These are phyloP conservation scores for Colletotrichum acutatum DNA, from an alignment of 2,329 filamentous ascomycete species.

Conservation along the genomic window DNA sequence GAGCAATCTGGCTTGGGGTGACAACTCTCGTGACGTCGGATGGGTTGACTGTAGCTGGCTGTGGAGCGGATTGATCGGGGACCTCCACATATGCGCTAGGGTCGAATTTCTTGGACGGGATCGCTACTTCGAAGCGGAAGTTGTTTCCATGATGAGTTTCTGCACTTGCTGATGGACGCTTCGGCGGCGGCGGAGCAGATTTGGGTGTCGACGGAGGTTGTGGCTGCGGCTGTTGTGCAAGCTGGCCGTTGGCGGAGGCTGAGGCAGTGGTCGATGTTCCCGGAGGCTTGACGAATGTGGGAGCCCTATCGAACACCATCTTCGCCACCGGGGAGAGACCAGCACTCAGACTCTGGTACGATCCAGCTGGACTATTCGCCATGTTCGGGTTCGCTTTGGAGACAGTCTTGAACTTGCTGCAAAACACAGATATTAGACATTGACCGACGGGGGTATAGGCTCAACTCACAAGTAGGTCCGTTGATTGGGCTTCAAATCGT, in stretches of 20 bases:
- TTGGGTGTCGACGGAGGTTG: slow-evolving; percentile 37
- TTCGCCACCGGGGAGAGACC: slow-evolving; percentile 62
- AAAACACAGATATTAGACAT: slow-evolving; percentile 41
- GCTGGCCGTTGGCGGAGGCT: slow-evolving; percentile 40
- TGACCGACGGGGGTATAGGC: background rate
- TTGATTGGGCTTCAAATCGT: slow-evolving; percentile 77
- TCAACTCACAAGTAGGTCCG: slow-evolving; percentile 73
- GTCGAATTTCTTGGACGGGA: slow-evolving; percentile 58
- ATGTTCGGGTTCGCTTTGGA: slow-evolving; percentile 47
- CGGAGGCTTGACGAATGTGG: slow-evolving; percentile 52
- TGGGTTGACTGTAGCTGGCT: slow-evolving; percentile 25
- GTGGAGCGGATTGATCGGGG: slow-evolving; percentile 39
- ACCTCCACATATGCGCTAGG: slow-evolving; percentile 49
- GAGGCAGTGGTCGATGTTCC: slow-evolving; percentile 44
- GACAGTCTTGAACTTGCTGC: slow-evolving; percentile 68
- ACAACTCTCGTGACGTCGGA: slow-evolving; percentile 5
- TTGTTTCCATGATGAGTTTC: slow-evolving; percentile 49
- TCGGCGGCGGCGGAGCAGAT: slow-evolving; percentile 5
- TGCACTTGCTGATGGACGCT: slow-evolving; percentile 36
- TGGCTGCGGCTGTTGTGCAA: slow-evolving; percentile 4
- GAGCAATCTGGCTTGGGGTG: background rate
- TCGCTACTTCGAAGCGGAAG: slow-evolving; percentile 58
- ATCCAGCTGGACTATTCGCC: slow-evolving; percentile 37
- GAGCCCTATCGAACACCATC: slow-evolving; percentile 58
- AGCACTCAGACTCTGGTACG: slow-evolving; percentile 45